Base-by-base conservation (phyloP, 306 rosid species). In the Casuarina equisetifolia region DNA sequence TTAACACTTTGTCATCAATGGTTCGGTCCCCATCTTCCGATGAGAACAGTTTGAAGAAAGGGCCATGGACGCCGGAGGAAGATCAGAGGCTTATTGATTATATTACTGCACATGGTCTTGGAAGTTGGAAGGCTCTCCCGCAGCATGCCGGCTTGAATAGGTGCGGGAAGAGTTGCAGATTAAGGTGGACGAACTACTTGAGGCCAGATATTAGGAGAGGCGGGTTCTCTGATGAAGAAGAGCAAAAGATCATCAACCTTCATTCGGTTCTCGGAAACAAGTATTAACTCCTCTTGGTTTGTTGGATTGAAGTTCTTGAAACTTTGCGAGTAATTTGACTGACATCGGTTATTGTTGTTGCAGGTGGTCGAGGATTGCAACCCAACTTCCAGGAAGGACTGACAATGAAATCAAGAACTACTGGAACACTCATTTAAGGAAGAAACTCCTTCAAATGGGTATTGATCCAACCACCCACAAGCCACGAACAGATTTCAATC, bases 11-110 rank as follows among this genome's bases (percentile, higher is more conserved):
- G 43, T 17, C 15, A 36, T 55, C 19, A 9, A 94, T 94, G 98
- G 97, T 94, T 1, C 85, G 98, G 70, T 76, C 89, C 36, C 97
- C 97, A 19, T 86, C 93, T 57, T 88, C 95, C 84, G 88, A 86
- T 20, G 94, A 87, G 69, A 84, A 17, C 50, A 79, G 76, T 62
- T 85, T 92, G 35, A 94, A 94, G 90, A 94, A 94, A 87, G 98
- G 98, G 81, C 98, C 97, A 80, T 94, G 98, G 98, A 94, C 95
- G 54, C 80, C 88, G 3, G 98, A 94, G 73, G 97, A 94, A 88
- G 98, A 94, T 78, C 80, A 89, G 80, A 92, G 79, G 76, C 83
- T 94, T 48, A 51, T 77, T 62, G 90, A 89, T 75, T 83, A 88
- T 57, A 88, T 94, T 69, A 84, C 17, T 39, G 77, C 49, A 39